These are phyloP conservation scores for Cephaloascus albidus DNA, from an alignment of 805 yeast species.

Conservation along the genomic window DNA sequence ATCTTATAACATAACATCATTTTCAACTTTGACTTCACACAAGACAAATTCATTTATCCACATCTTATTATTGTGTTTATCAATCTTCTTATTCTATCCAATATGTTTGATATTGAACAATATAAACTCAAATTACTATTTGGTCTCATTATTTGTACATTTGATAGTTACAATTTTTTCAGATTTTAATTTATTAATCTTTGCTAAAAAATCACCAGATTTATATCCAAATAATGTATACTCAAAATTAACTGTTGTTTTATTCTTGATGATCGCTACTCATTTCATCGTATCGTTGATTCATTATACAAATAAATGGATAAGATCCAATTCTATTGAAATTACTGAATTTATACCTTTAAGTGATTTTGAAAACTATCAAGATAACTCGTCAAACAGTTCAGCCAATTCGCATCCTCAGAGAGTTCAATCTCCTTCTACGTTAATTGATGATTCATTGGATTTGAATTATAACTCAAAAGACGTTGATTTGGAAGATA, in stretches of 20 bases:
- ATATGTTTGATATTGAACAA: conserved; percentile 55
- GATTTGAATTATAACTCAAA: too few species aligned
- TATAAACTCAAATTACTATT: conserved; percentile 46
- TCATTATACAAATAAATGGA: conserved; percentile 34
- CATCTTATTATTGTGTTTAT: conserved; percentile 27
- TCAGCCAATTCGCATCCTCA: not conserved
- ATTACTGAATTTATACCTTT: conserved; percentile 14
- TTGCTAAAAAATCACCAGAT: conserved; percentile 46
- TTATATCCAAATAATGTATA: conserved; percentile 76
- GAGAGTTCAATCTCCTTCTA: too few species aligned
- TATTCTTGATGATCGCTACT: conserved; percentile 39
- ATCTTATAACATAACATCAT: conserved; percentile 67
- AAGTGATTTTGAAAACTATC: conserved; percentile 11
- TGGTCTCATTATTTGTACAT: conserved; percentile 48
- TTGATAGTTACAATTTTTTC: conserved; percentile 36
- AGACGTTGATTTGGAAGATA: conserved; percentile 4
- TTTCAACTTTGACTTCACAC: conserved; percentile 39
- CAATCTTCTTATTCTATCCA: conserved; percentile 58
- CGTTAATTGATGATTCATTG: too few species aligned
- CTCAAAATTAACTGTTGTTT: conserved; percentile 50
- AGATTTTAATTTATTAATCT: conserved; percentile 44
- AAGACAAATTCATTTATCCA: conserved; percentile 49
- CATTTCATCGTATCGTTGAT: conserved; percentile 52
- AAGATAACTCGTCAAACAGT: conserved; percentile 4
- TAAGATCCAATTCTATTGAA: conserved; percentile 6